Evolutionary conservation across 2,329 filamentous ascomycete genomes (phyloP), one percentile per base, ranked within the genome.

Genomic region (Myriangium duriaei): DNA sequence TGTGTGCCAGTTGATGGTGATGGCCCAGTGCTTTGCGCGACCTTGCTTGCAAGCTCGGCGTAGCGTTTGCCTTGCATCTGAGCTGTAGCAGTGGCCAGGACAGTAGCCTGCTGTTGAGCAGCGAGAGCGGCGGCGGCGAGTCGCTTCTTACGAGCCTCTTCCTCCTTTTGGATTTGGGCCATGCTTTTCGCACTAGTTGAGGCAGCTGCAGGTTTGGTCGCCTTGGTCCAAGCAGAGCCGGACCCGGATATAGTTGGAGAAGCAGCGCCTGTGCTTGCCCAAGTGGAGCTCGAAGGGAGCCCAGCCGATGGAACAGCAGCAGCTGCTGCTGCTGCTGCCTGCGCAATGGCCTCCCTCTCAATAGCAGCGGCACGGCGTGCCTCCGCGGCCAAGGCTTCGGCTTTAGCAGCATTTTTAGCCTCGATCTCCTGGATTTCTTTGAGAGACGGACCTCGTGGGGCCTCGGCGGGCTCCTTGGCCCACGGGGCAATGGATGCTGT

Each of bases 371-470:
- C 28, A 49, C 81, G 83, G 48, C 87, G 81, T 43, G 80, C 72
- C 30, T 83, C 80, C 24, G 79, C 77, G 11, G 83, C 85, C 38
- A 76, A 64, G 53, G 91, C 85, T 54, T 96, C 88, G 10, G 76
- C 79, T 61, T 92, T 83, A 36, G 88, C 88, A 9, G 87, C 87
- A 57, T 91, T 92, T 53, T 81, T 84, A 24, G 88, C 88, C 58
- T 98, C 91, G 4, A 84, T 80, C 58, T 94, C 88, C 58, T 98
- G 91, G 15, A 98, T 98, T 55, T 98, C 87, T 62, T 86, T 93
- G 45, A 98, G 66, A 43, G 87, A 95, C 2, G 88, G 91, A 0
- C 86, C 87, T 59, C 83, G 92, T 29, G 83, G 76, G 4, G 68
- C 63, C 34, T 81, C 79, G 29, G 66, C 62, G 2, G 73, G 72